Evolutionary conservation across 2,329 filamentous ascomycete genomes (phyloP).

Genomic region (Aureobasidium namibiae): DNA sequence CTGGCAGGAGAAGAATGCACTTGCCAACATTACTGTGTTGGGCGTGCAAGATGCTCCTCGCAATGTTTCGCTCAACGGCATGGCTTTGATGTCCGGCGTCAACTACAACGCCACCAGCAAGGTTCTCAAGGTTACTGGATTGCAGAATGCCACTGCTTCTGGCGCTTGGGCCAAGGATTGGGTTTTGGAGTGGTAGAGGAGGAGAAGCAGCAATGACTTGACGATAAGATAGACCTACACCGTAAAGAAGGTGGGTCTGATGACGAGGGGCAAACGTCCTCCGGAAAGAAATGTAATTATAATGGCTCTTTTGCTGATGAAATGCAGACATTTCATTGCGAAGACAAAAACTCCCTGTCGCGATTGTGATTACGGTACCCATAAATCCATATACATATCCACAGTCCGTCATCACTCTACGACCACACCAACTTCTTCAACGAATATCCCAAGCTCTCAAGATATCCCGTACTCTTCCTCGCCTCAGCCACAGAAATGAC

Average conservation of each 20-base stretch:
- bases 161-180: conserved; percentile 53
- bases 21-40: conserved; percentile 56
- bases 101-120: conserved; percentile 41
- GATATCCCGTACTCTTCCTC: conserved; percentile 72
- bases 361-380: neutral
- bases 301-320: too few species aligned
- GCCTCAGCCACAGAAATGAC: conserved; percentile 82
- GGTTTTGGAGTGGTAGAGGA: conserved; percentile 44
- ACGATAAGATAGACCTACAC: neutral
- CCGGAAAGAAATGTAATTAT: too few species aligned
- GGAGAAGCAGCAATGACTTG: neutral
- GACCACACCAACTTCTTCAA: conserved; percentile 92
- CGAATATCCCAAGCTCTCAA: conserved; percentile 82
- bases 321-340: too few species aligned
- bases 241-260: too few species aligned
- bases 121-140: conserved; percentile 42
- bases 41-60: conserved; percentile 39
- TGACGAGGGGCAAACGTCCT: too few species aligned
- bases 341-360: neutral
- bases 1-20: conserved; percentile 48
- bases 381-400: neutral
- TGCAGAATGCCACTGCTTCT: conserved; percentile 39
- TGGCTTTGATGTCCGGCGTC: conserved; percentile 31
- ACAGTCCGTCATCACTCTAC: conserved; percentile 19
- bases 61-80: conserved; percentile 47